Evolutionary conservation across 768 basidiomycete genomes (phyloP).

Genomic region (Pleurotus djamor): DNA sequence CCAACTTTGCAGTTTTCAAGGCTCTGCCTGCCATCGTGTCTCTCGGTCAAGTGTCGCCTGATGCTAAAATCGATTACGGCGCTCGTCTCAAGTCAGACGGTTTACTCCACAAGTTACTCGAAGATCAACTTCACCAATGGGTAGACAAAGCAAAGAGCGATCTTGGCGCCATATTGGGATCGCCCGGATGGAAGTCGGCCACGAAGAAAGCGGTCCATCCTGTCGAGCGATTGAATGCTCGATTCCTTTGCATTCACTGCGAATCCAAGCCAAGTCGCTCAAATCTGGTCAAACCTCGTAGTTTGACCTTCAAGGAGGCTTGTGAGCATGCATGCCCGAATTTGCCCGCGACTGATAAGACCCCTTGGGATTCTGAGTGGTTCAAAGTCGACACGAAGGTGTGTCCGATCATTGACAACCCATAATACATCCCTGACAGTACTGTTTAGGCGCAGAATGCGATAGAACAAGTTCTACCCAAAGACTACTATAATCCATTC

Average conservation of each 20-base stretch:
- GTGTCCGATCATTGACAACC: background rate
- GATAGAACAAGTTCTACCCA: slow-evolving; percentile 23
- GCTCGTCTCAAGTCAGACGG: slow-evolving; percentile 13
- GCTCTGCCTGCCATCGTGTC: slow-evolving; percentile 18
- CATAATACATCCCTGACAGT: background rate
- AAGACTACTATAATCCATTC: slow-evolving; percentile 27
- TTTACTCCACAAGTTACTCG: slow-evolving; percentile 34
- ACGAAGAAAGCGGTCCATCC: slow-evolving; percentile 44
- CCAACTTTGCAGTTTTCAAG: slow-evolving; percentile 38
- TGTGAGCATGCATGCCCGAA: slow-evolving; percentile 57
- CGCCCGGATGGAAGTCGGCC: slow-evolving; percentile 48
- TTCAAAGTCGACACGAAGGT: slow-evolving; percentile 66
- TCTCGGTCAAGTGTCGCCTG: slow-evolving; percentile 20
- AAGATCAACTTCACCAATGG: slow-evolving; percentile 49
- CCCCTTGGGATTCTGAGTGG: slow-evolving; percentile 43
- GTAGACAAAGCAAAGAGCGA: slow-evolving; percentile 34
- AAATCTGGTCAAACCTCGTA: slow-evolving; percentile 32
- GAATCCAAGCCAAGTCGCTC: slow-evolving; percentile 20
- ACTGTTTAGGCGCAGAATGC: background rate
- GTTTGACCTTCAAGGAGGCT: slow-evolving; percentile 55
- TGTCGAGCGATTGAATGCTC: slow-evolving; percentile 53
- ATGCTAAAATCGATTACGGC: slow-evolving; percentile 2
- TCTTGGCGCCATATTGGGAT: slow-evolving; percentile 47
- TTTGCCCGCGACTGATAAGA: slow-evolving; percentile 23
- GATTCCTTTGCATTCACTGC: slow-evolving; percentile 59